Evolutionary conservation across 2,329 filamentous ascomycete species (phyloP).

Genomic region (Aspergillus clavatus): DNA sequence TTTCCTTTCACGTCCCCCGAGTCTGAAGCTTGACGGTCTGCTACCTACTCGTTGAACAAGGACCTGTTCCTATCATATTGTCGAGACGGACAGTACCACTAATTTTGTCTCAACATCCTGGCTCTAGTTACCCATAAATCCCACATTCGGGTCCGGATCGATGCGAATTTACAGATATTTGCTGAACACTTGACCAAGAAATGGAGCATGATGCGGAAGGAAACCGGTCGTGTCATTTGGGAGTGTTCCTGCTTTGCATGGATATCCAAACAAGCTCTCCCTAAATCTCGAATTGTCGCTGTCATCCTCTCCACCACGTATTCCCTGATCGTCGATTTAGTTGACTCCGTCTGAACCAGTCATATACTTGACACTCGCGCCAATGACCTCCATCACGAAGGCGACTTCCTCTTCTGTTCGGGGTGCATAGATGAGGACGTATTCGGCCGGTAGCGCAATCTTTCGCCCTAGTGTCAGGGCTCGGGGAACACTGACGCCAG

Average conservation of each 20-base stretch:
- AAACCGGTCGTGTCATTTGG: background rate
- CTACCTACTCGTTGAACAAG: no score
- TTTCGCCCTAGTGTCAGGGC: conserved; percentile 43
- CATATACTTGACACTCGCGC: conserved; percentile 30
- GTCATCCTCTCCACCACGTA: background rate
- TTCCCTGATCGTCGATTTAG: background rate
- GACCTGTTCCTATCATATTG: no score
- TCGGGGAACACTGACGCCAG: conserved; percentile 57
- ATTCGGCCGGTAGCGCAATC: conserved; percentile 22
- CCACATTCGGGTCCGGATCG: no score
- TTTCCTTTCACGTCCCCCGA: no score
- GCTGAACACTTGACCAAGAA: no score
- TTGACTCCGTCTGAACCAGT: conserved; percentile 22
- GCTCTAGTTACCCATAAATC: no score
- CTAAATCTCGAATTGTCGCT: background rate
- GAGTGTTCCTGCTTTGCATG: background rate
- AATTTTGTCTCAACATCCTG: no score
- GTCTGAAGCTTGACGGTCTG: no score
- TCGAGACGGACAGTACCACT: no score
- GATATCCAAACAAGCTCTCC: background rate
- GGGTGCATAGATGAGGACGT: conserved; percentile 34
- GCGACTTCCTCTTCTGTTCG: conserved; percentile 29
- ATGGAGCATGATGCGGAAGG: no score
- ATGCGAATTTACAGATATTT: no score
- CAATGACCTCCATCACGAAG: conserved; percentile 28